Conservation (phyloP, 2,329 filamentous ascomycete species). For the Colletotrichum camelliae region DNA sequence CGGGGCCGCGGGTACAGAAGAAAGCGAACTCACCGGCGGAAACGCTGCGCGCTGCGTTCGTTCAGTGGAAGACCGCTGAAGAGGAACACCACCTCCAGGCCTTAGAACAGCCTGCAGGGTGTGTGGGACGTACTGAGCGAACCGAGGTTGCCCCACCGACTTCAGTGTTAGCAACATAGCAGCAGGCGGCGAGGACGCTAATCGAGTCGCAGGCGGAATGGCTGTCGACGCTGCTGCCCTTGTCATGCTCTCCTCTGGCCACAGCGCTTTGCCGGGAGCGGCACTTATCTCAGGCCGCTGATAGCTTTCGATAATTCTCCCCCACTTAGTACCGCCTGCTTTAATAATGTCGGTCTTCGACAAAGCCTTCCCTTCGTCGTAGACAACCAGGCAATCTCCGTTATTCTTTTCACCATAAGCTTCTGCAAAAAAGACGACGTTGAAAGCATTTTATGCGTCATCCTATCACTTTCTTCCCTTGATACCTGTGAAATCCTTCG, state of each 20-base stretch:
- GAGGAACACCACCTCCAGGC: neutral
- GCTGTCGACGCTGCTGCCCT: too few species aligned
- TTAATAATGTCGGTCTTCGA: neutral
- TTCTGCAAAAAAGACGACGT: neutral
- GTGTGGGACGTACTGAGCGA: too few species aligned
- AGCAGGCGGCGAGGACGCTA: too few species aligned
- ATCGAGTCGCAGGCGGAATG: too few species aligned
- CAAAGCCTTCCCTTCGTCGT: neutral
- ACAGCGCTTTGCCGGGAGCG: neutral
- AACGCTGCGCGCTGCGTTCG: neutral
- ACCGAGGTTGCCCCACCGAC: too few species aligned
- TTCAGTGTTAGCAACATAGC: too few species aligned
- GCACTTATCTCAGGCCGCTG: neutral
- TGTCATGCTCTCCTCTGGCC: too few species aligned
- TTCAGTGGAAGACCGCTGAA: neutral
- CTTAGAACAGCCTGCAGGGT: too few species aligned
- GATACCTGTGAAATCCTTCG: neutral
- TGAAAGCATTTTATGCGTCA: neutral
- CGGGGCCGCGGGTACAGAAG: neutral
- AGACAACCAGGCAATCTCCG: neutral
- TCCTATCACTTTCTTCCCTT: neutral
- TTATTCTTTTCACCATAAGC: neutral
- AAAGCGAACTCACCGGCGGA: neutral
- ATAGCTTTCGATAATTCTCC: neutral
- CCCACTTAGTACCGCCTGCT: neutral